Evolutionary conservation across 768 basidiomycete species (phyloP), one percentile per base, ranked within the genome.

Genomic region (Porphyrellus cyaneotinctus): DNA sequence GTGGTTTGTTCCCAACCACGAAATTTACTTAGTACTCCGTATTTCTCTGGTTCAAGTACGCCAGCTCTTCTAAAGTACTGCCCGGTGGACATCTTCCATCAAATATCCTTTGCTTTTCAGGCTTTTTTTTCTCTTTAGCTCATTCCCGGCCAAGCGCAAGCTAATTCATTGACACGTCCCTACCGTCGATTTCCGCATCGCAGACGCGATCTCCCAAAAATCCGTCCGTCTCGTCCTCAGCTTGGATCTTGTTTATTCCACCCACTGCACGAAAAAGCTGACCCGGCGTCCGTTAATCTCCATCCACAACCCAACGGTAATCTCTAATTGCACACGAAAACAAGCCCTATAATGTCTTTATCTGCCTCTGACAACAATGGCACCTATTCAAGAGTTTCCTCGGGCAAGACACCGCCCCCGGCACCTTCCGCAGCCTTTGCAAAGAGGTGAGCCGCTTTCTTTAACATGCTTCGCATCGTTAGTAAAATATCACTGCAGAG

Each of bases 341-440:
- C 59, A 63, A 75, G 70, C 68, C 72, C 74, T 87, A 87, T 87
- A 88, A 92, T 92, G 90, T 91, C 90, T 78, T 84, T 91, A 81
- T 89, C 89, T 70, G 82, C 88, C 71, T 78, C 80, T 70, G 87
- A 90, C 82, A 87, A 81, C 79, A 82, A 80, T 75, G 78, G 78
- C 76, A 79, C 87, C 75, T 90, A 87, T 81, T 80, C 85, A 63
- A 85, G 88, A 78, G 83, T 80, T 69, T 78, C 87, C 58, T 86
- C 88, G 66, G 91, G 91, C 57, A 93, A 92, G 74, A 93, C 90
- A 2, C 90, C 91, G 55, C 90, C 90, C 54, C 90, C 91, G 49
- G 91, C 90, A 15, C 91, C 91, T 51, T 93, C 91, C 51, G 90
- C 91, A 58, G 91, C 89, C 22, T 92, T 78, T 71, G 89, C 90